These are phyloP conservation scores for Lichenothelia convexa DNA, from an alignment of 495 filamentous ascomycete species.

Conservation along the genomic window DNA sequence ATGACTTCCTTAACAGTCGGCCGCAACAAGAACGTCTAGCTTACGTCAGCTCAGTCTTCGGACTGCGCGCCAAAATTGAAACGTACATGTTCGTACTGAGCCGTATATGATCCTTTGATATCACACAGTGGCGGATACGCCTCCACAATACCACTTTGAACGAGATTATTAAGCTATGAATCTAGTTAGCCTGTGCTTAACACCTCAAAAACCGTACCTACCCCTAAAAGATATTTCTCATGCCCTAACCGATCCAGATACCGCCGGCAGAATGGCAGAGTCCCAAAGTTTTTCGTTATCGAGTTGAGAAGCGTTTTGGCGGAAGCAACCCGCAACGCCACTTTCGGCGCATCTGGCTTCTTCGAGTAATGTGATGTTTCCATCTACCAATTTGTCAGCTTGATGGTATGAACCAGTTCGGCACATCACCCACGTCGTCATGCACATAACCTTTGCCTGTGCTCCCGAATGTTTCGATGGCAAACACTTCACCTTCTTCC, in stretches of 20 bases:
- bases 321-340: slow-evolving; percentile 32
- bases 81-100: slow-evolving; percentile 86
- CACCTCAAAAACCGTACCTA: slow-evolving; percentile 16
- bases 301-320: slow-evolving; percentile 40
- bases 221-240: slow-evolving; percentile 39
- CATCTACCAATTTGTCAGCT: slow-evolving; percentile 22
- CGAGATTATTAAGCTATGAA: slow-evolving; percentile 66
- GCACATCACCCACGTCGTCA: slow-evolving; percentile 16
- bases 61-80: too few relatives aligned
- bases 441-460: slow-evolving; percentile 34
- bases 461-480: slow-evolving; percentile 46
- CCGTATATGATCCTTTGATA: slow-evolving; percentile 88
- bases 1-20: slow-evolving; percentile 87
- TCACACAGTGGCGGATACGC: slow-evolving; percentile 78
- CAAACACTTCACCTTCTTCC: slow-evolving; percentile 48
- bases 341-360: slow-evolving; percentile 29
- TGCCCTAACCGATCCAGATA: slow-evolving; percentile 46
- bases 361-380: slow-evolving; percentile 37
- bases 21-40: slow-evolving; percentile 66
- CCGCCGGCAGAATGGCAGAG: slow-evolving; percentile 41
- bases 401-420: slow-evolving; percentile 8
- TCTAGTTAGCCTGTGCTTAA: slow-evolving; percentile 9
- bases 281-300: slow-evolving; percentile 47
- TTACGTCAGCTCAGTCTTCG: slow-evolving; percentile 16
- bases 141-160: slow-evolving; percentile 68